Evolutionary conservation across 2,329 filamentous ascomycete species (phyloP), one percentile per base, ranked within the genome.

Genomic region (Aspergillus floridensis): DNA sequence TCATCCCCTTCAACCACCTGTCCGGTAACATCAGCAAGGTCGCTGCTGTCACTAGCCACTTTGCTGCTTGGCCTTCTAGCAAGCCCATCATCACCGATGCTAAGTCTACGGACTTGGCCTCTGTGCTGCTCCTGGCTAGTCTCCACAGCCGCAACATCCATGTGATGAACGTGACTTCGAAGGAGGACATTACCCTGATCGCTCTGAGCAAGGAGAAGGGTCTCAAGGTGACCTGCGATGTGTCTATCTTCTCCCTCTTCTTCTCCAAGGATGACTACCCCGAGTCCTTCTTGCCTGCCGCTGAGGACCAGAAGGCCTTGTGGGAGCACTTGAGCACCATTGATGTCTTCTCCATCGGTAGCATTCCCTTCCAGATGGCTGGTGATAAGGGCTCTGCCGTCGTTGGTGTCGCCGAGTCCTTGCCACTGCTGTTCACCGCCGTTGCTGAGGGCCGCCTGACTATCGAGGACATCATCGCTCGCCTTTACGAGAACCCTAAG

Each of bases 21-120:
- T 90, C 88, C 60, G 89, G 89, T 67, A 93, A 92, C 74, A 92
- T 93, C 74, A 92, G 86, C 82, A 91, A 91, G 80, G 90, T 92
- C 49, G 88, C 90, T 21, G 86, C 89, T 10, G 88, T 92, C 62
- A 91, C 88, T 56, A 85, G 87, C 61, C 90, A 93, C 79, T 93
- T 93, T 69, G 88, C 88, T 61, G 83, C 86, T 24, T 93, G 90
- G 90, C 90, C 90, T 38, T 80, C 81, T 4, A 87, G 86, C 79
- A 93, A 93, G 80, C 89, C 90, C 53, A 90, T 93, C 68, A 81
- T 93, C 68, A 93, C 90, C 0, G 90, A 93, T 75, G 90, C 90
- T 54, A 91, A 91, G 80, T 86, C 87, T 58, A 91, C 88, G 1
- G 90, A 93, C 69, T 82, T 93, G 60, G 90, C 90, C n/a, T 92